phyloP scores from a whole-genome alignment of 495 filamentous ascomycete species.

The Acidomyces sp. region DNA sequence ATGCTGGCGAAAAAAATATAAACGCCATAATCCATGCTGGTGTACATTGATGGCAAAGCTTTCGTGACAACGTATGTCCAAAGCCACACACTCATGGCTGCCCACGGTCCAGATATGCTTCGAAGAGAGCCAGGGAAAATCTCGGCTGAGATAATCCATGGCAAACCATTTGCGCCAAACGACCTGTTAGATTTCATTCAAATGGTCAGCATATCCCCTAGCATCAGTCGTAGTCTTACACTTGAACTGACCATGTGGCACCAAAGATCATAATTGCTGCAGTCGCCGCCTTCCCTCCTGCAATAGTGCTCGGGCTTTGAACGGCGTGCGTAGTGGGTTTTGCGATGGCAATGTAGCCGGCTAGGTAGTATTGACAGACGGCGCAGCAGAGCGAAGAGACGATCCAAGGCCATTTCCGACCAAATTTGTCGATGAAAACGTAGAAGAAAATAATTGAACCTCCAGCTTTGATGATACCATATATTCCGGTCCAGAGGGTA shows the following conservation, averaged over 20 bases:
- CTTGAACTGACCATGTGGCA: slow-evolving; percentile 19
- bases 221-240: too few relatives aligned
- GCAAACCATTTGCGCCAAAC: slow-evolving; percentile 19
- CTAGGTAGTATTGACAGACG: slow-evolving; percentile 25
- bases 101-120: slow-evolving; percentile 21
- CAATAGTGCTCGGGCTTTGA: slow-evolving; percentile 22
- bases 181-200: too few relatives aligned
- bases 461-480: slow-evolving; percentile 24
- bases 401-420: slow-evolving; percentile 26
- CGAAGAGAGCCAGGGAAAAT: slow-evolving; percentile 22
- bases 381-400: slow-evolving; percentile 25
- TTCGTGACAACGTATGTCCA: slow-evolving; percentile 25
- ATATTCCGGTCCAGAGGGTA: slow-evolving; percentile 28
- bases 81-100: slow-evolving; percentile 23
- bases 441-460: slow-evolving; percentile 26
- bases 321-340: slow-evolving; percentile 7
- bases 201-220: background rate
- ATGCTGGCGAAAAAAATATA: slow-evolving; percentile 28
- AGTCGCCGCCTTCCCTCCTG: slow-evolving; percentile 28
- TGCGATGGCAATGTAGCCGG: slow-evolving; percentile 25
- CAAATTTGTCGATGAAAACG: slow-evolving; percentile 24
- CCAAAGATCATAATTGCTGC: slow-evolving; percentile 32
- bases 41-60: slow-evolving; percentile 19
- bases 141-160: slow-evolving; percentile 23
- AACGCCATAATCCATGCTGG: slow-evolving; percentile 23